These are phyloP conservation scores for Fomitopsis betulina DNA, from an alignment of 1,284 basidiomycete genomes.

Conservation along the genomic window DNA sequence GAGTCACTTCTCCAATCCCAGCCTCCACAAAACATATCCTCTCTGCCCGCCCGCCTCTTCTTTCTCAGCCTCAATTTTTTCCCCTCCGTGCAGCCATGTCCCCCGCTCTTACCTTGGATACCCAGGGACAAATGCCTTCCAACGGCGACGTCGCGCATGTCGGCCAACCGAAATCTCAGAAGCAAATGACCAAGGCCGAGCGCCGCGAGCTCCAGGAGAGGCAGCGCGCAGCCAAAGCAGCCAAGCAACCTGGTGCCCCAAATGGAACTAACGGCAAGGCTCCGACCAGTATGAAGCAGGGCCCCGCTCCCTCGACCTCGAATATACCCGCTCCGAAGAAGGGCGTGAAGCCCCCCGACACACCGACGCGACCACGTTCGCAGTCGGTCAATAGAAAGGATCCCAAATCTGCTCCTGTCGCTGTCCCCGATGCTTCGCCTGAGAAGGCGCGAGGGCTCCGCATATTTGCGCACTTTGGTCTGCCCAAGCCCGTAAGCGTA, in stretches of 20 bases:
- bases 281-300: slow-evolving; percentile 11
- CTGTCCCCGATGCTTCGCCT: slow-evolving; percentile 10
- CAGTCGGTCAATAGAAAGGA: slow-evolving; percentile 15
- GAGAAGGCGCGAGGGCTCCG: slow-evolving; percentile 49
- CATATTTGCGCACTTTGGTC: slow-evolving; percentile 81
- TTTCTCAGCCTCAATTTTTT: slow-evolving; percentile 6
- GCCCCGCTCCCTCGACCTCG: slow-evolving; percentile 7
- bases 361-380: slow-evolving; percentile 13
- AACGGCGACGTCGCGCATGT: slow-evolving; percentile 22
- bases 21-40: slow-evolving; percentile 5
- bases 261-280: slow-evolving; percentile 17
- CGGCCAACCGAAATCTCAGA: slow-evolving; percentile 42
- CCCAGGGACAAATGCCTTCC: slow-evolving; percentile 17
- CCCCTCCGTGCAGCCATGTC: slow-evolving; percentile 14
- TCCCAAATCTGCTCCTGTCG: slow-evolving; percentile 15
- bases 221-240: slow-evolving; percentile 72
- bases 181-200: slow-evolving; percentile 68
- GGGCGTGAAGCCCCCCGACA: slow-evolving; percentile 14
- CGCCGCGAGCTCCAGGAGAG: slow-evolving; percentile 74
- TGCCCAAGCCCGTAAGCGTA: slow-evolving; percentile 55
- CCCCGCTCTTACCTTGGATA: slow-evolving; percentile 22
- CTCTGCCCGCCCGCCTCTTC: slow-evolving; percentile 3
- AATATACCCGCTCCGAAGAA: slow-evolving; percentile 13
- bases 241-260: slow-evolving; percentile 21
- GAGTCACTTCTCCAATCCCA: slow-evolving; percentile 14